A percentile compares a stretch with the other conserved stretches of the same genome.
phyloP scores from a whole-genome alignment of 106 monocot species.

The Dendrobium huoshanense region DNA sequence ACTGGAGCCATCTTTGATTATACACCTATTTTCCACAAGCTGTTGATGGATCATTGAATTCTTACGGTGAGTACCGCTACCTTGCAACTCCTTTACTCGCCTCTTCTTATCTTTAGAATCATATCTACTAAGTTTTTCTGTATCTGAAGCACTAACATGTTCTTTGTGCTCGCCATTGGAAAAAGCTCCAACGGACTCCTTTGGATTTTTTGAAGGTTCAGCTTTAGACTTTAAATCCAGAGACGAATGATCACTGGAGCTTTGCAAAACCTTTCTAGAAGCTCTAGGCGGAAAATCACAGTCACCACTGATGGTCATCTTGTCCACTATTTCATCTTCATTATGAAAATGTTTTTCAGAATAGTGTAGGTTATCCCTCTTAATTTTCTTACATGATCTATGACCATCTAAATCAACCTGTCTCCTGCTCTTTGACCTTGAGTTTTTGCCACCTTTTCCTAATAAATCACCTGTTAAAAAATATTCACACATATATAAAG shows the following conservation, averaged over 20 bases:
- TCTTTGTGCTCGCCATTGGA: conserved; percentile 29
- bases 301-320: conserved; percentile 5
- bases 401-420: conserved; percentile 33
- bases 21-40: background rate
- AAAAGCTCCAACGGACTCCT: conserved; percentile 10
- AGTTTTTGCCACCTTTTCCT: conserved; percentile 30
- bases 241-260: conserved; percentile 10
- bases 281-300: conserved; percentile 22
- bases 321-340: conserved; percentile 21
- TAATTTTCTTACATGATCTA: conserved; percentile 59
- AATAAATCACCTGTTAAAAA: conserved; percentile 42
- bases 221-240: conserved; percentile 20
- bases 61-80: conserved; percentile 8
- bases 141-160: conserved; percentile 12
- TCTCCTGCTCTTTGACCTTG: conserved; percentile 64
- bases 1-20: conserved; percentile 29
- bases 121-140: conserved; percentile 20
- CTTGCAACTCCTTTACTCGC: conserved; percentile 45
- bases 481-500: background rate
- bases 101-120: conserved; percentile 36
- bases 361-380: conserved; percentile 29
- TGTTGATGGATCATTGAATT: conserved; percentile 6
- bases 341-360: conserved; percentile 24
- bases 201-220: conserved; percentile 21
- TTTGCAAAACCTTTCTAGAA: conserved; percentile 12